Conservation (phyloP, 2,329 filamentous ascomycete species). For the Metarhizium guizhouense region DNA sequence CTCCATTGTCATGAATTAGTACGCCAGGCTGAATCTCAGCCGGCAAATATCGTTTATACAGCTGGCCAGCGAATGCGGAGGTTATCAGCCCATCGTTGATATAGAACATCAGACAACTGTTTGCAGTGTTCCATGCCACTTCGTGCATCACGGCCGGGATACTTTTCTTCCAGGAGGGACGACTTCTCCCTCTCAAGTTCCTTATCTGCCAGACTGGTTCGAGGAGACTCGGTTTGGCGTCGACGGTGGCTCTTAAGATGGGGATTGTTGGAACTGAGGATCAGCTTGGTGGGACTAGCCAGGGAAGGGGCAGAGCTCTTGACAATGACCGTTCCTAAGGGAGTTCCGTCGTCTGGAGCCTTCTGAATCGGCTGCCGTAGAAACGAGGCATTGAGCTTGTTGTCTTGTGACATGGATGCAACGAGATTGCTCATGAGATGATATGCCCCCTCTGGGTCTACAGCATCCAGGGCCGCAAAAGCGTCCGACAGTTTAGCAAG, state of each 20-base stretch:
- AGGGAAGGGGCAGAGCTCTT: constrained; percentile 38
- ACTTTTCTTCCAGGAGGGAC: constrained; percentile 40
- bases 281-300: constrained; percentile 51
- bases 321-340: constrained; percentile 48
- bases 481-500: constrained; percentile 77
- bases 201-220: constrained; percentile 31
- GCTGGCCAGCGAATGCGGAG: constrained; percentile 62
- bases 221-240: constrained; percentile 41
- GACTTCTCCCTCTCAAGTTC: constrained; percentile 38
- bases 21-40: not conserved
- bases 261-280: constrained; percentile 74
- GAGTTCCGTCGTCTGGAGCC: constrained; percentile 33
- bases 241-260: constrained; percentile 72
- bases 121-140: constrained; percentile 89
- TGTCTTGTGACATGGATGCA: constrained; percentile 61
- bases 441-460: constrained; percentile 86
- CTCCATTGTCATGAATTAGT: not conserved
- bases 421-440: constrained; percentile 73
- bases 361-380: constrained; percentile 32
- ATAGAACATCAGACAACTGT: constrained; percentile 82
- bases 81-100: constrained; percentile 82
- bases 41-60: constrained; percentile 11
- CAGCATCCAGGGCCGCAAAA: constrained; percentile 72
- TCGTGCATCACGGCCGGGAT: constrained; percentile 42
- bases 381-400: constrained; percentile 49